Conservation (phyloP, 306 rosid genomes). For the Carpinus viminea region DNA sequence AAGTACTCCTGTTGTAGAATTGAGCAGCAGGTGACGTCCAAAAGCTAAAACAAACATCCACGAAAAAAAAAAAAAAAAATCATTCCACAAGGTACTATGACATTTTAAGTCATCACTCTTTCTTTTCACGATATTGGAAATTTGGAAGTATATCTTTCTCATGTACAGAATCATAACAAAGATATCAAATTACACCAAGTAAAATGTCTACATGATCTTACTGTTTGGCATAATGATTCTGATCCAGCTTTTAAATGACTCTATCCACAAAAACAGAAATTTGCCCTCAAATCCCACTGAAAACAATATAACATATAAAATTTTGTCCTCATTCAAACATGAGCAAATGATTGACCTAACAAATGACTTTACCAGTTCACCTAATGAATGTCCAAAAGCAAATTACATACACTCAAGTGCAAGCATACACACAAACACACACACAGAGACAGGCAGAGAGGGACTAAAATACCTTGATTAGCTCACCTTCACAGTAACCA, state of each 20-base stretch:
- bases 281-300: not conserved
- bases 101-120: not conserved
- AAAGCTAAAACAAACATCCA: constrained; percentile 13
- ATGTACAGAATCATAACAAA: constrained; percentile 3
- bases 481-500: constrained; percentile 84
- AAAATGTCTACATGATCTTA: not conserved
- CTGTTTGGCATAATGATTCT: not conserved
- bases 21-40: constrained; percentile 1
- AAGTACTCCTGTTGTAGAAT: not conserved
- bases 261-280: not conserved
- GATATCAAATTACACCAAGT: not conserved
- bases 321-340: not conserved
- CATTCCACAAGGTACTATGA: not conserved
- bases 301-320: not conserved
- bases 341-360: not conserved
- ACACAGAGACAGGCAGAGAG: not conserved
- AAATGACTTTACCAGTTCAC: not conserved
- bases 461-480: constrained; percentile 56
- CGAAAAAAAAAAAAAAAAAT: not conserved
- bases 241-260: not conserved
- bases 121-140: not conserved
- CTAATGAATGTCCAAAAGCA: not conserved
- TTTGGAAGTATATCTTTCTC: not conserved
- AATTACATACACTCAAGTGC: not conserved
- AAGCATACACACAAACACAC: not conserved